phyloP scores from a whole-genome alignment of 345 rosid species.

The Acer campestre region DNA sequence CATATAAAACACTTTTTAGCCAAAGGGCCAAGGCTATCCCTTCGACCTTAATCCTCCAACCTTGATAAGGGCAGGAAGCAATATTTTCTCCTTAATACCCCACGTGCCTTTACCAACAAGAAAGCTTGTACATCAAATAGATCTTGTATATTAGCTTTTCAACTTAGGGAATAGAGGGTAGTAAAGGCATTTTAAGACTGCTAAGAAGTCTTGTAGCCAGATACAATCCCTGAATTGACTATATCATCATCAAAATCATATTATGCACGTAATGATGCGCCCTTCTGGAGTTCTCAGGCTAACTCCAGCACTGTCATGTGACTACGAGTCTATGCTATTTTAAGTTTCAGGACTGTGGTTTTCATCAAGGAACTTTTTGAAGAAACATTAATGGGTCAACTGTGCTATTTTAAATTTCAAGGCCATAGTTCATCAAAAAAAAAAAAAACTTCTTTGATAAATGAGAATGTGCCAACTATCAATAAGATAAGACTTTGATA shows the following conservation, averaged over 20 bases:
- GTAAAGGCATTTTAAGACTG: too few species aligned
- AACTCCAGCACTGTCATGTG: neutral
- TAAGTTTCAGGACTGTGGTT: neutral
- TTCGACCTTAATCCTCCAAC: neutral
- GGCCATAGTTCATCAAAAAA: neutral
- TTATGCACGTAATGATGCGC: too few species aligned
- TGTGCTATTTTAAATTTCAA: neutral
- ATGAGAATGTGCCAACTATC: neutral
- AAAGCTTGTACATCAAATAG: too few species aligned
- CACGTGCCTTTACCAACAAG: too few species aligned
- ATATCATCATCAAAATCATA: too few species aligned
- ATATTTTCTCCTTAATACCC: too few species aligned
- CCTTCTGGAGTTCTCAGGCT: too few species aligned
- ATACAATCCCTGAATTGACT: too few species aligned
- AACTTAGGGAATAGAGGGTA: too few species aligned
- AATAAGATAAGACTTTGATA: neutral
- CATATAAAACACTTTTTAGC: neutral
- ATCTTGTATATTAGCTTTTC: too few species aligned
- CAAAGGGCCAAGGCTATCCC: neutral
- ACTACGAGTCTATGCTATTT: neutral
- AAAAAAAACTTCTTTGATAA: neutral
- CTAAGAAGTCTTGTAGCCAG: too few species aligned
- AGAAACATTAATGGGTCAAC: neutral
- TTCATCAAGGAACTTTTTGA: neutral
- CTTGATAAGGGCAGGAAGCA: too few species aligned